phyloP scores from a whole-genome alignment of 202 grass and related monocot species.

The Miscanthus sacchariflorus region DNA sequence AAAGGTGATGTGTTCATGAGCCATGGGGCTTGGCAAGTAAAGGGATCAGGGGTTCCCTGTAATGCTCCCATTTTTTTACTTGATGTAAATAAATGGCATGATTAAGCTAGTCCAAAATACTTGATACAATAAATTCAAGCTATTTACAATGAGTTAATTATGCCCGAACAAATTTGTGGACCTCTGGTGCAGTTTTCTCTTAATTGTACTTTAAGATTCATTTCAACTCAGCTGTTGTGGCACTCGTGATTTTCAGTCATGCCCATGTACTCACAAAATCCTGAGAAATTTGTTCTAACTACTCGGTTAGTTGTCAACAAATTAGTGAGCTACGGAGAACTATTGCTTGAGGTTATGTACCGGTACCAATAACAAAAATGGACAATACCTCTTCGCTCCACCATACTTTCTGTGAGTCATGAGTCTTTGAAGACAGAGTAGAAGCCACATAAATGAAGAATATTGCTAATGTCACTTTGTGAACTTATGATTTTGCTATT shows the following conservation, averaged over 20 bases:
- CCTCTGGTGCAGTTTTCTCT: background rate
- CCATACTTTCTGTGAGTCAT: background rate
- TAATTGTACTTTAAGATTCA: background rate
- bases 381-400: background rate
- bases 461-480: constrained; percentile 8
- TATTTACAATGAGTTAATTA: background rate
- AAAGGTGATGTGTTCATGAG: background rate
- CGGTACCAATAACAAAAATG: background rate
- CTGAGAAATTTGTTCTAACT: background rate
- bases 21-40: background rate
- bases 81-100: constrained; percentile 6
- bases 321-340: background rate
- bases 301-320: background rate
- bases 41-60: background rate
- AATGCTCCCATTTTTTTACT: background rate
- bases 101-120: background rate
- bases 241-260: background rate
- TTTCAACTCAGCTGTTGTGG: background rate
- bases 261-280: constrained; percentile 2
- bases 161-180: background rate
- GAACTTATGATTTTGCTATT: constrained; percentile 16
- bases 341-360: constrained; percentile 23
- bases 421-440: background rate
- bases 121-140: background rate
- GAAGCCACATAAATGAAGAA: constrained; percentile 10